Evolutionary conservation across 1,139 yeast species (phyloP).

Genomic region (Yamadazyma sp.): DNA sequence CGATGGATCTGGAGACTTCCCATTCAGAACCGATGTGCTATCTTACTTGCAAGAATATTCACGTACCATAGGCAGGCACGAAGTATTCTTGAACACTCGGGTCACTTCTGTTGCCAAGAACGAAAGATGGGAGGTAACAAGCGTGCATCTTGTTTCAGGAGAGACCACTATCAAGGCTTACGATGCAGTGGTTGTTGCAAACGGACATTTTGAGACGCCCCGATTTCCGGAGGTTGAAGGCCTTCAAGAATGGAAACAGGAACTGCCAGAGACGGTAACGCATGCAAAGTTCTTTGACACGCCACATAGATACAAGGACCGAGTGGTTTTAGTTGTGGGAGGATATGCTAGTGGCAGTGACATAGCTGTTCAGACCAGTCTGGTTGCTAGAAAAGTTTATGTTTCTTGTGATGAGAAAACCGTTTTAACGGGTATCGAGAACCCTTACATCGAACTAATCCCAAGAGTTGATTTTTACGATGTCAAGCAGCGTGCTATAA

Average conservation of each 20-base stretch:
- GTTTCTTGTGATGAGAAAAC: conserved; percentile 33
- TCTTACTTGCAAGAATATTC: conserved; percentile 35
- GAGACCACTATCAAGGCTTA: conserved; percentile 19
- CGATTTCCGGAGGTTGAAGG: conserved; percentile 47
- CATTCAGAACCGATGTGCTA: conserved; percentile 38
- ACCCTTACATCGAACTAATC: conserved; percentile 20
- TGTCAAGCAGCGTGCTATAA: conserved; percentile 23
- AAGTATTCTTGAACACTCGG: conserved; percentile 6
- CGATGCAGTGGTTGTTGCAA: conserved; percentile 48
- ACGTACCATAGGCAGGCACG: conserved; percentile 24
- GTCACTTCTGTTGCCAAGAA: conserved; percentile 17
- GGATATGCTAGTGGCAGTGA: conserved; percentile 50
- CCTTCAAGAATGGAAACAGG: conserved; percentile 35
- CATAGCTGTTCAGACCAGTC: conserved; percentile 40
- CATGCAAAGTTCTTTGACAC: conserved; percentile 47
- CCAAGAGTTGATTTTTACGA: conserved; percentile 32
- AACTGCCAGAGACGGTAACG: conserved; percentile 29
- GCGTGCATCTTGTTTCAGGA: conserved; percentile 5
- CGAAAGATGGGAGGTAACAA: conserved; percentile 22
- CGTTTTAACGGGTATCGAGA: conserved; percentile 34
- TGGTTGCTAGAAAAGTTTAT: conserved; percentile 11
- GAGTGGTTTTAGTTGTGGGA: conserved; percentile 42
- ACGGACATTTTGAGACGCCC: conserved; percentile 50
- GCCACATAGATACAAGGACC: conserved; percentile 28
- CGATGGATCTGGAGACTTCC: conserved; percentile 29